Evolutionary conservation across 495 filamentous ascomycete genomes (phyloP).

Genomic region (Aeminium ludgeri): DNA sequence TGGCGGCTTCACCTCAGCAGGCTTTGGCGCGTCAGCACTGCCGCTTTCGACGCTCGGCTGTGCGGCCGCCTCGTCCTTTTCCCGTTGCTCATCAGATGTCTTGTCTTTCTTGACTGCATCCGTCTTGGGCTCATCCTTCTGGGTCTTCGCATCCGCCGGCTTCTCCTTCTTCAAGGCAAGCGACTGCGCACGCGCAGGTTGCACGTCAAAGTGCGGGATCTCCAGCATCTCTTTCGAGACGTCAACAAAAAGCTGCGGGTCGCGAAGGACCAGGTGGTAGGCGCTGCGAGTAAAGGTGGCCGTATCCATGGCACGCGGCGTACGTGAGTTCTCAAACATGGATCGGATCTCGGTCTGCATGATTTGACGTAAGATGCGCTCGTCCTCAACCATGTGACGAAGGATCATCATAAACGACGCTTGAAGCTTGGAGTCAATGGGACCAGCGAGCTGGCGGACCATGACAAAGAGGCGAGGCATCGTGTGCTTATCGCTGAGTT

Average conservation of each 20-base stretch:
- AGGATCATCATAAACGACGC: constrained; percentile 73
- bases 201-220: constrained; percentile 41
- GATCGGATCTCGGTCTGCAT: constrained; percentile 81
- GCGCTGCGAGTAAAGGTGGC: constrained; percentile 56
- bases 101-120: background rate
- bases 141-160: constrained; percentile 14
- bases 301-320: constrained; percentile 47
- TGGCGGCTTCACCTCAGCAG: constrained; percentile 58
- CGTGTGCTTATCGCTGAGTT: constrained; percentile 71
- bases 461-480: constrained; percentile 83
- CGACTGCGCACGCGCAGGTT: constrained; percentile 36
- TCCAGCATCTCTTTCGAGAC: constrained; percentile 77
- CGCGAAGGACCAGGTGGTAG: constrained; percentile 66
- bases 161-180: constrained; percentile 42
- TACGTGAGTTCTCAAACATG: constrained; percentile 44
- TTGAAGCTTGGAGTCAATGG: constrained; percentile 56
- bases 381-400: constrained; percentile 87
- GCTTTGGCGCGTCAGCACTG: constrained; percentile 33
- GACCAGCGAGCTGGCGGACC: constrained; percentile 74
- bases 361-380: constrained; percentile 72
- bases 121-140: constrained; percentile 1
- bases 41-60: constrained; percentile 8
- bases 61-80: constrained; percentile 27
- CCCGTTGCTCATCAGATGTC: constrained; percentile 18
- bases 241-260: constrained; percentile 76